phyloP scores from a whole-genome alignment of 345 rosid species.

The Viola odorata region DNA sequence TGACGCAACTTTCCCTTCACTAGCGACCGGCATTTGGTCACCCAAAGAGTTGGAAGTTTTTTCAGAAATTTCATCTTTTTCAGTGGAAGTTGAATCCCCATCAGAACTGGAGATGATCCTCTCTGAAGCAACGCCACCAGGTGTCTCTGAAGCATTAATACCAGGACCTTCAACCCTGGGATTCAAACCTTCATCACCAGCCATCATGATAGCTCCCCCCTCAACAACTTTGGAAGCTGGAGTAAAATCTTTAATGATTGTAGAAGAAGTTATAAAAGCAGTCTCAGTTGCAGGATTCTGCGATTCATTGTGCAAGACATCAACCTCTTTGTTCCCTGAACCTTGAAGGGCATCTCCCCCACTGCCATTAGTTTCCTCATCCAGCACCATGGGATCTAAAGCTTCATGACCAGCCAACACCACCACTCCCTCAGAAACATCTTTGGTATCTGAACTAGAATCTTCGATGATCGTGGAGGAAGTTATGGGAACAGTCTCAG shows the following conservation, averaged over 20 bases:
- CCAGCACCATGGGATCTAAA: too few species aligned
- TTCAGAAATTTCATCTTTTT: slow-evolving; percentile 14
- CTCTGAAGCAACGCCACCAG: not conserved
- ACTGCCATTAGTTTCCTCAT: slow-evolving; percentile 11
- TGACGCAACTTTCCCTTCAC: slow-evolving; percentile 21
- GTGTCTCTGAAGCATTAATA: not conserved
- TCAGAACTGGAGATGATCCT: slow-evolving; percentile 11
- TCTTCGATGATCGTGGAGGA: slow-evolving; percentile 10
- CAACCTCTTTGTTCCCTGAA: slow-evolving; percentile 8
- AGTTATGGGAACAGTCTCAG: not conserved
- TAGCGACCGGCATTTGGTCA: slow-evolving; percentile 20
- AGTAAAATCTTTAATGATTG: slow-evolving; percentile 8
- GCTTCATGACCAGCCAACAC: too few species aligned
- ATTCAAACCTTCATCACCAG: slow-evolving; percentile 8
- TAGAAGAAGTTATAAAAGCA: slow-evolving; percentile 7
- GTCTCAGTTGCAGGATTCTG: slow-evolving; percentile 8
- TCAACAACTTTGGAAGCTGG: slow-evolving; percentile 8
- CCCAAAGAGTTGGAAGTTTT: slow-evolving; percentile 13
- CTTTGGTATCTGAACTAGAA: too few species aligned
- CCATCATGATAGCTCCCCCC: slow-evolving; percentile 4
- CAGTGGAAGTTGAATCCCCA: slow-evolving; percentile 13
- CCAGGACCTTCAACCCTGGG: slow-evolving; percentile 8
- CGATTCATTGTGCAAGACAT: slow-evolving; percentile 4
- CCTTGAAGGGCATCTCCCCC: slow-evolving; percentile 14
- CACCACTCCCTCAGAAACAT: not conserved